phyloP scores from a whole-genome alignment of 164 flowering plant genomes.

The Annona squamosa region DNA sequence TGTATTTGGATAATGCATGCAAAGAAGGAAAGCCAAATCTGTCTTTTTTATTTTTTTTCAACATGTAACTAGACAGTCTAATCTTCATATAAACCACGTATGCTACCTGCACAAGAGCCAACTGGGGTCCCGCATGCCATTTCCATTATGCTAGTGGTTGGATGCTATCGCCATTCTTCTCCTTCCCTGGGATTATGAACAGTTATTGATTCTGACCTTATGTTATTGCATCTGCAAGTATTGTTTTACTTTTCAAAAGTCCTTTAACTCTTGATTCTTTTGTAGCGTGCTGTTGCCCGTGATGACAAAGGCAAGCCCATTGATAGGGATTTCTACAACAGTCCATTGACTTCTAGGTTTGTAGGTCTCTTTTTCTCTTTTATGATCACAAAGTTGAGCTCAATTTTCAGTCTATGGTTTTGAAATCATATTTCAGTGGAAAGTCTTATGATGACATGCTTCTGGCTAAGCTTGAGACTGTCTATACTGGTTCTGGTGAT shows the following conservation, averaged over 20 bases:
- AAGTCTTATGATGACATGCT: slow-evolving; percentile 74
- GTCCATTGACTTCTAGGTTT: slow-evolving; percentile 97
- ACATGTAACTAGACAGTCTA: not conserved
- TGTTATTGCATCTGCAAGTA: not conserved
- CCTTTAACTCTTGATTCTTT: not conserved
- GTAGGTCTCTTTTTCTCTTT: slow-evolving; percentile 2
- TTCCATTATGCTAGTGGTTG: not conserved
- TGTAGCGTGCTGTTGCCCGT: slow-evolving; percentile 89
- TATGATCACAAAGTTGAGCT: not conserved
- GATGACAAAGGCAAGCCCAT: slow-evolving; percentile 77
- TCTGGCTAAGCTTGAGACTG: slow-evolving; percentile 76
- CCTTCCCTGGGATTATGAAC: not conserved
- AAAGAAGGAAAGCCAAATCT: not conserved
- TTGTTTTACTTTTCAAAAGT: slow-evolving; percentile 1
- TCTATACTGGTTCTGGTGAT: slow-evolving; percentile 86
- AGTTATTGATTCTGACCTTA: not conserved
- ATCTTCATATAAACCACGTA: not conserved
- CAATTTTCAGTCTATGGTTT: not conserved
- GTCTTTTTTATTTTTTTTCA: not conserved
- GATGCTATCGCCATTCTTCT: not conserved
- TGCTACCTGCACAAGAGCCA: not conserved
- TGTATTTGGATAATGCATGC: not conserved
- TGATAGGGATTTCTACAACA: slow-evolving; percentile 66
- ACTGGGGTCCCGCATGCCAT: not conserved
- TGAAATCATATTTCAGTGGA: slow-evolving; percentile 46